Evolutionary conservation across 345 rosid species (phyloP), one percentile per base, ranked within the genome.

Genomic region (Eucalyptus tenuipes): DNA sequence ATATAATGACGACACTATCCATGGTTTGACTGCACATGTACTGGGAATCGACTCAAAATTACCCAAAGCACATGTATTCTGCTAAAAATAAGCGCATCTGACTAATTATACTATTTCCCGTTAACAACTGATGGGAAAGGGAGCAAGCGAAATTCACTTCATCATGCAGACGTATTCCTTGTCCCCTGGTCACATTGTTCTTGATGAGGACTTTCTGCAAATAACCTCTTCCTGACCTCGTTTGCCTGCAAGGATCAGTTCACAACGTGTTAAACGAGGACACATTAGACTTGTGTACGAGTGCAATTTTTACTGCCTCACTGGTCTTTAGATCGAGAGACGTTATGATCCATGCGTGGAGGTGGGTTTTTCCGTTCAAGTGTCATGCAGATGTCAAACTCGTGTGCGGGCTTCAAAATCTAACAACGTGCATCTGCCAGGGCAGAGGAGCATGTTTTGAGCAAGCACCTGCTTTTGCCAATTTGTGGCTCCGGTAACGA

Each of bases 401-500:
- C 29, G 13, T 37, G 25, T 37, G 12, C 25, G 44, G 81, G 45
- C 44, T 71, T 71, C 13, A 37, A 37, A 71, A 37, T 18, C 45
- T 18, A 20, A 75, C 24, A 75, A 37, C 45, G 82, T 75, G 82
- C 27, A 37, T 75, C 82, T 75, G 27, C 45, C 20, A 37, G 18
- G 80, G 80, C 44, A 75, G 45, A 71, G 27, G 45, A 66, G 45
- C 71, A 24, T 37, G 61, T 57, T 52, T 57, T 13, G 45, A 31
- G 48, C 59, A 18, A 29, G 20, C 85, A 93, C 95, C 93, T 91
- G 94, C 86, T 91, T 91, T 53, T 88, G 64, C 95, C 93, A 92
- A 55, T 93, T 68, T 18, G 90, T 88, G 66, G 59, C 40, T 86
- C 50, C 86, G 20, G 89, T 66, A 4, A 91, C 75, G 24, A 90